Evolutionary conservation across 2,329 filamentous ascomycete genomes (phyloP).

Genomic region (Phialemoniopsis sp.): DNA sequence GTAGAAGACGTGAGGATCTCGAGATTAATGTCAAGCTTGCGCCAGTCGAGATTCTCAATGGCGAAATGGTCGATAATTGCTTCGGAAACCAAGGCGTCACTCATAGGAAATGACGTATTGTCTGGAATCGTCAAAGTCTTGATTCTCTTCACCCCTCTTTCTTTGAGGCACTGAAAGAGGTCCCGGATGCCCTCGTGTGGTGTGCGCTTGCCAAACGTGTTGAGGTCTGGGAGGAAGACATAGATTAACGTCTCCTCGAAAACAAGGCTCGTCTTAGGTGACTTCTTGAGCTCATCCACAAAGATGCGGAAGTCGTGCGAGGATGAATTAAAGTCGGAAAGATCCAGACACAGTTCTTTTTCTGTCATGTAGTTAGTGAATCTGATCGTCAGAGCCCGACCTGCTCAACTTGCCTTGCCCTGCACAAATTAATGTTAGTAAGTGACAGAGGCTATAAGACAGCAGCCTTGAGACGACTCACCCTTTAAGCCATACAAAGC

Average conservation of each 20-base stretch:
- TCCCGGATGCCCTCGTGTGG: slow-evolving; percentile 1
- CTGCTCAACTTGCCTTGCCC: too few species aligned
- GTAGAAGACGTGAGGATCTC: not conserved
- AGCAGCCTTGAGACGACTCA: too few species aligned
- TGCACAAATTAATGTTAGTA: too few species aligned
- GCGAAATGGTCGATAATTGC: slow-evolving; percentile 3
- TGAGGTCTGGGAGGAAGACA: slow-evolving; percentile 6
- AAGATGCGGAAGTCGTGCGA: slow-evolving; percentile 1
- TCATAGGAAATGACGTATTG: slow-evolving; percentile 2
- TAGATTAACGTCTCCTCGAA: slow-evolving; percentile 3
- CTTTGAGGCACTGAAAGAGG: slow-evolving; percentile 3
- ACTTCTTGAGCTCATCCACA: not conserved
- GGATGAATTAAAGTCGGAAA: slow-evolving; percentile 1
- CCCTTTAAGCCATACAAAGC: too few species aligned
- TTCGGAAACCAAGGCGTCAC: slow-evolving; percentile 3
- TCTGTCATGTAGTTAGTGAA: too few species aligned
- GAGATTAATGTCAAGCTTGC: slow-evolving; percentile 6
- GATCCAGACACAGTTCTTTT: slow-evolving; percentile 2
- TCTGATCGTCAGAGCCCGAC: too few species aligned
- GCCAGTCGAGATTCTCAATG: slow-evolving; percentile 6
- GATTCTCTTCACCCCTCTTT: slow-evolving; percentile 2
- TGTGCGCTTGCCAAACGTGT: slow-evolving; percentile 3
- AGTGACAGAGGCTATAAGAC: too few species aligned
- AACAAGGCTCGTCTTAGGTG: not conserved
- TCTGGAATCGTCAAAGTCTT: slow-evolving; percentile 4